phyloP scores from a whole-genome alignment of 2,329 filamentous ascomycete genomes.

The Sporothrix humicola region DNA sequence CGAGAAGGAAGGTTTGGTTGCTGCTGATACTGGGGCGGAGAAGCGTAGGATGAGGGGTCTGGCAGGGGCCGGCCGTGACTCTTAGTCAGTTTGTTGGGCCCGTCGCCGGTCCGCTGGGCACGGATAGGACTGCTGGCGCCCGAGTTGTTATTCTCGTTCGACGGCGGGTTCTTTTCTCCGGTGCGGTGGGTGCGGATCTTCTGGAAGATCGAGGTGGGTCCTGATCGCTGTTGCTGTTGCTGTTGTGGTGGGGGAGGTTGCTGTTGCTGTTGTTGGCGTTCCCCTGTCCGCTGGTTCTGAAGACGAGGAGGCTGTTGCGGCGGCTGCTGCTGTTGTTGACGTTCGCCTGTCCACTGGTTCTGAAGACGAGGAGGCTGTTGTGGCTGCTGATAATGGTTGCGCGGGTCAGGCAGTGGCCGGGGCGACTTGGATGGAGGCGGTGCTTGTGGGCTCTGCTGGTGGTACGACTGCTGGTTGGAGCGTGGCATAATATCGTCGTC shows the following conservation, averaged over 20 bases:
- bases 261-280: constrained; percentile 34
- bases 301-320: constrained; percentile 21
- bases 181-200: constrained; percentile 46
- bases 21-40: constrained; percentile 31
- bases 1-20: not conserved
- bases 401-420: constrained; percentile 52
- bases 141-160: constrained; percentile 18
- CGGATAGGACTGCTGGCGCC: constrained; percentile 26
- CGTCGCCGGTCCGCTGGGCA: constrained; percentile 40
- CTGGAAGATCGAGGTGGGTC: constrained; percentile 18
- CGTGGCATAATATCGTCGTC: constrained; percentile 32
- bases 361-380: constrained; percentile 20
- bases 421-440: constrained; percentile 44
- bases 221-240: constrained; percentile 26
- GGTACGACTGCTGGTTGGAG: constrained; percentile 14
- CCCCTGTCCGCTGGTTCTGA: constrained; percentile 14
- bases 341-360: constrained; percentile 20
- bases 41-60: constrained; percentile 50
- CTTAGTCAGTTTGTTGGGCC: constrained; percentile 44
- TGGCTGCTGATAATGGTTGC: constrained; percentile 25
- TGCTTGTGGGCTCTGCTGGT: constrained; percentile 34
- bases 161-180: constrained; percentile 41
- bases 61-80: constrained; percentile 59
- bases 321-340: constrained; percentile 22
- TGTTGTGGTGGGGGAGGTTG: constrained; percentile 20